Conservation (phyloP, 495 filamentous ascomycete genomes). For the Xylaria castorea region DNA sequence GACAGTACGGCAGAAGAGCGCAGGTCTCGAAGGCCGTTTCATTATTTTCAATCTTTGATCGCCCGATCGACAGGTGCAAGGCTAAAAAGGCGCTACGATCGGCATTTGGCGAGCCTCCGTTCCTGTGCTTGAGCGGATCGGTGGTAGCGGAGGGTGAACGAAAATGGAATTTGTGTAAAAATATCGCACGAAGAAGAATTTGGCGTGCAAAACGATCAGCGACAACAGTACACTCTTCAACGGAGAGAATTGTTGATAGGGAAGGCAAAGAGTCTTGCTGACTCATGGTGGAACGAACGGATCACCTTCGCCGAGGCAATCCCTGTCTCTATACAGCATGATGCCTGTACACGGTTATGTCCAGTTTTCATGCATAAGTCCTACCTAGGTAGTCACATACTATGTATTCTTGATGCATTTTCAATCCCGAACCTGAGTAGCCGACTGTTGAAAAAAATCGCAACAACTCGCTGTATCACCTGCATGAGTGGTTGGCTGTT, state of each 20-base stretch:
- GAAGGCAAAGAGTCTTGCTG: not conserved
- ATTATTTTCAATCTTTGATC: constrained; percentile 10
- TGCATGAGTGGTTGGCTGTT: constrained; percentile 6
- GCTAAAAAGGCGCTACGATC: constrained; percentile 26
- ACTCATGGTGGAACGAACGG: not conserved
- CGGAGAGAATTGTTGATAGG: not conserved
- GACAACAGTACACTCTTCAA: too few relatives aligned
- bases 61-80: constrained; percentile 28
- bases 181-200: not conserved
- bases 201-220: not conserved
- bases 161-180: constrained; percentile 12
- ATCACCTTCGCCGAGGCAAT: constrained; percentile 1
- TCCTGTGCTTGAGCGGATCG: constrained; percentile 14
- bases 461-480: not conserved
- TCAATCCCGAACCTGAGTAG: not conserved
- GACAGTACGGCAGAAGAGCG: constrained; percentile 13
- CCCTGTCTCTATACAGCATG: not conserved
- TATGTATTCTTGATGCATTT: too few relatives aligned
- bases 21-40: constrained; percentile 7
- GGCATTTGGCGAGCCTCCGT: constrained; percentile 16
- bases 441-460: not conserved
- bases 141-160: constrained; percentile 8
- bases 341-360: too few relatives aligned
- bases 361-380: not conserved
- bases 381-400: too few relatives aligned